A percentile compares a stretch with the other conserved stretches of the same genome.
Evolutionary conservation across 805 yeast genomes (phyloP).

Genomic region (Alloascoidea hylecoeti): DNA sequence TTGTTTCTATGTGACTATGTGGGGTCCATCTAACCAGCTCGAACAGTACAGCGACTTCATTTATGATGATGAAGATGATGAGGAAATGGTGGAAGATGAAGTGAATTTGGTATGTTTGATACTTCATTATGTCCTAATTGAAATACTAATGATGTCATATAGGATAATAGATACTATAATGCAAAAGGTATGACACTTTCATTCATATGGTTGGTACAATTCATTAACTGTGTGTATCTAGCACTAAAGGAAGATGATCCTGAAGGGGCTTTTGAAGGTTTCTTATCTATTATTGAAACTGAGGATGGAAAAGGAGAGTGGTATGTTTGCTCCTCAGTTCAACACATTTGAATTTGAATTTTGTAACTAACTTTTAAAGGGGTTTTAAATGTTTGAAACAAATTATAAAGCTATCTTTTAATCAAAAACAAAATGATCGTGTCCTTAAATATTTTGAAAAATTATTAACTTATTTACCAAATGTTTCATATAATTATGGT

Average conservation of each 20-base stretch:
- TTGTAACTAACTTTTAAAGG: constrained; percentile 10
- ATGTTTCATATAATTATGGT: constrained; percentile 15
- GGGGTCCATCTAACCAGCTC: constrained; percentile 7
- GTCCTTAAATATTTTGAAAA: constrained; percentile 11
- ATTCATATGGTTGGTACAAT: not conserved
- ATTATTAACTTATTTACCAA: constrained; percentile 9
- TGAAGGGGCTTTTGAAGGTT: constrained; percentile 15
- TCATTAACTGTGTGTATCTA: constrained; percentile 2
- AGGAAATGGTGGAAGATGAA: constrained; percentile 12
- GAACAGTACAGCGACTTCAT: constrained; percentile 20
- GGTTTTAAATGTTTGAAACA: constrained; percentile 20
- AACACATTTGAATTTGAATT: not conserved
- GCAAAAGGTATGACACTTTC: constrained; percentile 16
- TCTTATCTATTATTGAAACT: constrained; percentile 12
- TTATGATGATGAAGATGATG: constrained; percentile 21
- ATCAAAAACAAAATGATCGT: constrained; percentile 7
- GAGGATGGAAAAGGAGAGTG: constrained; percentile 13
- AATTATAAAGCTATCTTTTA: constrained; percentile 16
- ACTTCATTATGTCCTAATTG: constrained; percentile 5
- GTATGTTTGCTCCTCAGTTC: constrained; percentile 5
- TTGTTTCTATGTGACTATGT: constrained; percentile 2
- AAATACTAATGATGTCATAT: constrained; percentile 6
- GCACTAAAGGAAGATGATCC: constrained; percentile 18
- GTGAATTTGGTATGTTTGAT: constrained; percentile 8
- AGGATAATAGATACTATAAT: constrained; percentile 21